Evolutionary conservation across 2,329 filamentous ascomycete genomes (phyloP).

Genomic region (Paramyrothecium roridum): DNA sequence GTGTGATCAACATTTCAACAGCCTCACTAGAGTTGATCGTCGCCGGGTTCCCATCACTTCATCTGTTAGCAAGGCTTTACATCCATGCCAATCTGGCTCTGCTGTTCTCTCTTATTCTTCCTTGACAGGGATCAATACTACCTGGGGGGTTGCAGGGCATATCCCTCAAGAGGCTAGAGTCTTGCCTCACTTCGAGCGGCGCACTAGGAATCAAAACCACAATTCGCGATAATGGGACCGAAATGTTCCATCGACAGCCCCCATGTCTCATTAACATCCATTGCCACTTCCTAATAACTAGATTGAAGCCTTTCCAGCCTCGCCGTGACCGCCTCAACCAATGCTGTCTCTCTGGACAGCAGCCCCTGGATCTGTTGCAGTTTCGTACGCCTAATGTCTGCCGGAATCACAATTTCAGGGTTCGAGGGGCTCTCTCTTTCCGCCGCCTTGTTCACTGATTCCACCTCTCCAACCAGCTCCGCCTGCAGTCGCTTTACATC

Average conservation of each 20-base stretch:
- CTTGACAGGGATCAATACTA: no score
- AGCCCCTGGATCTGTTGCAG: slow-evolving; percentile 60
- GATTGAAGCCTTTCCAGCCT: slow-evolving; percentile 56
- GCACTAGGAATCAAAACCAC: no score
- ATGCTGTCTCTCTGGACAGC: slow-evolving; percentile 62
- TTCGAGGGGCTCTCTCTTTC: slow-evolving; percentile 23
- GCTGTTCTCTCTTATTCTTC: no score
- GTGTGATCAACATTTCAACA: not conserved
- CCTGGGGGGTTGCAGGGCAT: not conserved
- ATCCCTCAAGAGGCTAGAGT: not conserved
- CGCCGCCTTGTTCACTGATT: slow-evolving; percentile 34
- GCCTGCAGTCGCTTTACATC: slow-evolving; percentile 52
- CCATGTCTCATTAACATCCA: not conserved
- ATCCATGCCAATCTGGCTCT: no score
- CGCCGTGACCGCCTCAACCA: slow-evolving; percentile 64
- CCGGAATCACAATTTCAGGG: slow-evolving; percentile 50
- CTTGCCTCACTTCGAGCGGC: no score
- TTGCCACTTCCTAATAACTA: slow-evolving; percentile 17
- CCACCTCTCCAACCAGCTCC: slow-evolving; percentile 50
- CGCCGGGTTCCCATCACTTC: not conserved
- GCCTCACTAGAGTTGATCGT: not conserved
- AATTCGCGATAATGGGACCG: no score
- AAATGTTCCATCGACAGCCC: not conserved
- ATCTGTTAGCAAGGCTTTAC: no score
- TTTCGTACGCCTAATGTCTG: slow-evolving; percentile 60